A percentile compares a stretch with the other conserved stretches of the same genome.
Evolutionary conservation across 2,329 filamentous ascomycete species (phyloP).

Genomic region (Sporothrix variecibatus): DNA sequence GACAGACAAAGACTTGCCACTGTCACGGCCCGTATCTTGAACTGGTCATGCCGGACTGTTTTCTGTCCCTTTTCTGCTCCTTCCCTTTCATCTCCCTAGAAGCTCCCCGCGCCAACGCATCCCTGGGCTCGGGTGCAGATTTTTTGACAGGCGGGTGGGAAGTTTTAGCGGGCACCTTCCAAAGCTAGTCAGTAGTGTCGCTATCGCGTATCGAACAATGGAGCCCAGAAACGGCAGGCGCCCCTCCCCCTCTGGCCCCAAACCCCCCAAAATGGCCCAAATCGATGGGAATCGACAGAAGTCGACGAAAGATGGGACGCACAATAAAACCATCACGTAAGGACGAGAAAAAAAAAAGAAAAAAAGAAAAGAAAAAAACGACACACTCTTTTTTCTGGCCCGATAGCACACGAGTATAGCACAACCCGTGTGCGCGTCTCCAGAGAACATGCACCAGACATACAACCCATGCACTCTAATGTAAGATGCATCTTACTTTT

Average conservation of each 20-base stretch:
- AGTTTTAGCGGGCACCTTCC: background rate
- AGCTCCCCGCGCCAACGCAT: background rate
- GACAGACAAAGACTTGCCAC: background rate
- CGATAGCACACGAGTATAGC: background rate
- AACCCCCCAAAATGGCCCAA: too few relatives aligned
- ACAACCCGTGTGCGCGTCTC: background rate
- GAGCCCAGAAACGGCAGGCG: background rate
- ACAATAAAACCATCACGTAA: constrained; percentile 12
- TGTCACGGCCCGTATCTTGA: background rate
- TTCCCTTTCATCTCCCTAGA: background rate
- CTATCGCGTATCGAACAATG: constrained; percentile 15
- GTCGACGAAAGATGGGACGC: too few relatives aligned
- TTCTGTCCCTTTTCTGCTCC: background rate
- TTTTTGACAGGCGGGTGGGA: background rate
- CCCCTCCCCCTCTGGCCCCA: background rate
- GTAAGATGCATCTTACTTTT: background rate
- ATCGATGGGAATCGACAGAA: background rate
- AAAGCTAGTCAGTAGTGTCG: background rate
- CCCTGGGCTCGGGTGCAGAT: constrained; percentile 14
- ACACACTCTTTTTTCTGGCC: background rate
- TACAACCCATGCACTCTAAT: background rate
- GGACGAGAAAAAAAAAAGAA: background rate
- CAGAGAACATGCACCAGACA: background rate
- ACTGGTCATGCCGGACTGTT: background rate
- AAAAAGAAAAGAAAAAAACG: too few relatives aligned